These are phyloP conservation scores for Cylindrodendrum hubeiense DNA, from an alignment of 2,329 filamentous ascomycete species.

Conservation along the genomic window DNA sequence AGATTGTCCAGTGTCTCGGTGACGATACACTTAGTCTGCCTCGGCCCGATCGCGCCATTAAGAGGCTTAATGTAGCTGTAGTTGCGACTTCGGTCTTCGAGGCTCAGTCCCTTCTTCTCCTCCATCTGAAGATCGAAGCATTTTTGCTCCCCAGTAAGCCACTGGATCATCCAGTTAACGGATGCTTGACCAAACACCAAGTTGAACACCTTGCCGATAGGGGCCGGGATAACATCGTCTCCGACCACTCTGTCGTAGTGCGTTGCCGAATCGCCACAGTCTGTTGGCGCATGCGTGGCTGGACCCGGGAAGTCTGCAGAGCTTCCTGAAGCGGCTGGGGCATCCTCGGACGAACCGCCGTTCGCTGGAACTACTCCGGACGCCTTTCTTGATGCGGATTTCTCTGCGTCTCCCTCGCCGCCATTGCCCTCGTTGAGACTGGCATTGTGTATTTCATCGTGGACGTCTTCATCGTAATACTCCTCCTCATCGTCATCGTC, in stretches of 20 bases:
- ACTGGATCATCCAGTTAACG: conserved; percentile 85
- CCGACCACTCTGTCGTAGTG: conserved; percentile 90
- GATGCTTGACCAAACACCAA: conserved; percentile 88
- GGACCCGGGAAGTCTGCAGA: conserved; percentile 84
- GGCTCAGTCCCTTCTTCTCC: conserved; percentile 82
- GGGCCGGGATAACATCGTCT: conserved; percentile 88
- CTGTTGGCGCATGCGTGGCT: conserved; percentile 83
- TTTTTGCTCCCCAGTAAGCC: conserved; percentile 88
- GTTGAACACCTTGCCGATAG: conserved; percentile 91
- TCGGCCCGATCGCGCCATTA: conserved; percentile 85
- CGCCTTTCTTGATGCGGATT: conserved; percentile 76
- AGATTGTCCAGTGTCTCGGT: conserved; percentile 85
- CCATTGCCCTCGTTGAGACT: conserved; percentile 63
- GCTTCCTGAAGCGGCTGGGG: conserved; percentile 55
- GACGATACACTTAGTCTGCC: conserved; percentile 93
- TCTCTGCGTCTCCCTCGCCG: conserved; percentile 69
- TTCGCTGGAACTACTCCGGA: conserved; percentile 67
- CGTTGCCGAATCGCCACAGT: conserved; percentile 81
- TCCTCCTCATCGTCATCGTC: conserved; percentile 75
- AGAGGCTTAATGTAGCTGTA: conserved; percentile 95
- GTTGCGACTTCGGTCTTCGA: conserved; percentile 79
- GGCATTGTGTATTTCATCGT: conserved; percentile 83
- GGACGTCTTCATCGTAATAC: conserved; percentile 77
- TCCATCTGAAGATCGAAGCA: conserved; percentile 89
- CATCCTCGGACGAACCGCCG: conserved; percentile 61